Base-by-base conservation (phyloP, 2,329 filamentous ascomycete species). In the Onygenales sp. region DNA sequence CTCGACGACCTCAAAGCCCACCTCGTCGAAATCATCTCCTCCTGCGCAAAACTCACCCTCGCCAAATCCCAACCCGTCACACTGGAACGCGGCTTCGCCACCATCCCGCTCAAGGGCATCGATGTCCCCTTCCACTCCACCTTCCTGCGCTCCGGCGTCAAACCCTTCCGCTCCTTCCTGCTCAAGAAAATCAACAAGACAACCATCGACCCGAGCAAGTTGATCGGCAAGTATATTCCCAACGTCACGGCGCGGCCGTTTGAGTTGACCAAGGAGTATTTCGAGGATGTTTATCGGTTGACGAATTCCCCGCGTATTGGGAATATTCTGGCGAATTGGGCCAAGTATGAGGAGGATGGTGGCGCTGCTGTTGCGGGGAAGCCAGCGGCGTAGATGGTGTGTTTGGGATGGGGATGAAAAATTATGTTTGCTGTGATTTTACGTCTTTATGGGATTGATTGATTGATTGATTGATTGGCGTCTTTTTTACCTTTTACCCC, bases 101-200 rank as follows among this genome's bases (percentile, higher is more conserved):
- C 92, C 27, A 97, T 98, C 62, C 93, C 94, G 43, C 86, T 98
- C 60, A 89, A 87, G 67, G 94, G 94, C 59, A 98, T 98, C 63
- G 93, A 98, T 65, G 94, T 97, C 67, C 93, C 93, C 44, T 98
- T 98, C 88, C 93, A 98, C 80, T 93, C 87, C 63, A 98, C 93
- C 14, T 98, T 98, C 80, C 76, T 98, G 74, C 88, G 94, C 53
- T 95, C 90, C 41, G 94, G 93, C 64, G 93, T 98, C 72, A 98
- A 98, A 80, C 93, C 94, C 46, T 98, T 98, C 89, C 83, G 93
- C 61, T 92, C 86, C 44, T 98, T 98, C 83, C 74, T 98, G 69
- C 85, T 97, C 64, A 98, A 97, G 87, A 98, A 98, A 83, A 97
- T 98, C 77, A 90, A 97, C 81, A 95, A 95, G 83, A 96, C 91